A percentile compares a stretch with the other conserved stretches of the same genome.
These are phyloP conservation scores for Thamnidium elegans DNA, from an alignment of 192 early-diverging fungal genomes.

Conservation along the genomic window DNA sequence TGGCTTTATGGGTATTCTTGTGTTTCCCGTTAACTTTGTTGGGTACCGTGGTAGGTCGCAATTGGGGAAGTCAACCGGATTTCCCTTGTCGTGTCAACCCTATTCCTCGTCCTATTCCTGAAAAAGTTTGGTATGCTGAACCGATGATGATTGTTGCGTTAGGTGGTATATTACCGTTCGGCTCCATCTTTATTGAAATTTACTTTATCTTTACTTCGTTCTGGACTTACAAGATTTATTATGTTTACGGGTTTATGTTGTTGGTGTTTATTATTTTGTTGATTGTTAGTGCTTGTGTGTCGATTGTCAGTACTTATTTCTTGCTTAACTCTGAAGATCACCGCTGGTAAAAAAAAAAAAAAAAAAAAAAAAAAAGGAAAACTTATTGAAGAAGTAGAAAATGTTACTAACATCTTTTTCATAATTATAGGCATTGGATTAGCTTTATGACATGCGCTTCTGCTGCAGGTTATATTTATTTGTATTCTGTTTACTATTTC, in stretches of 20 bases:
- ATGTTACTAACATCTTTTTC: not conserved
- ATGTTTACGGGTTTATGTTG: conserved; percentile 78
- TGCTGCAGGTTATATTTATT: conserved; percentile 70
- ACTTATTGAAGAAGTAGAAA: too few species aligned
- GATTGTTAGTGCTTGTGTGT: conserved; percentile 65
- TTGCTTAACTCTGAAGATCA: conserved; percentile 80
- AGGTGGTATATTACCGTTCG: conserved; percentile 74
- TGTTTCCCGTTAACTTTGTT: conserved; percentile 68
- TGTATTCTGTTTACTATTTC: conserved; percentile 80
- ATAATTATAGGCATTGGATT: conserved; percentile 62
- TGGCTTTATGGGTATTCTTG: conserved; percentile 69
- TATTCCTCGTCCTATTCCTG: conserved; percentile 75
- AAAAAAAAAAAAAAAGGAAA: not conserved
- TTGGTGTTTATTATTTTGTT: conserved; percentile 69
- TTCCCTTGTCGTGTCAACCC: conserved; percentile 80
- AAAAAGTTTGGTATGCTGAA: conserved; percentile 67
- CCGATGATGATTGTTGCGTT: conserved; percentile 55
- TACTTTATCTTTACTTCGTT: conserved; percentile 83
- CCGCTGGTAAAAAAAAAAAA: conserved; percentile 49
- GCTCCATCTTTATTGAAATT: conserved; percentile 80
- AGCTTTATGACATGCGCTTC: conserved; percentile 75
- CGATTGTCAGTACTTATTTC: conserved; percentile 74
- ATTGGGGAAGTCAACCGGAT: conserved; percentile 56
- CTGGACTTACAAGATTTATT: conserved; percentile 75
- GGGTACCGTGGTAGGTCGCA: conserved; percentile 66